phyloP scores from a whole-genome alignment of 306 rosid genomes.

The Ormosia emarginata region DNA sequence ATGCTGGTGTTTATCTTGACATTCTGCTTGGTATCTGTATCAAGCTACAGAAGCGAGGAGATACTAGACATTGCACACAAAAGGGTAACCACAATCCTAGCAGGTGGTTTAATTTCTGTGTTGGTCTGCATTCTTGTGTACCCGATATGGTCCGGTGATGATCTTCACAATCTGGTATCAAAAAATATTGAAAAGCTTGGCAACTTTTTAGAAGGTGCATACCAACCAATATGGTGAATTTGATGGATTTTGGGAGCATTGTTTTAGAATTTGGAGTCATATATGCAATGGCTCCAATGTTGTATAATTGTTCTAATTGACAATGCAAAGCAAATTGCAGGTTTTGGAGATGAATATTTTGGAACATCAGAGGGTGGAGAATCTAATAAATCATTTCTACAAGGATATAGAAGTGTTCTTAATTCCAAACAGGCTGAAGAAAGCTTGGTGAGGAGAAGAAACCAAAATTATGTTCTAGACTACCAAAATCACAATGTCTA shows the following conservation, averaged over 20 bases:
- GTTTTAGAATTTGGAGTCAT: not conserved
- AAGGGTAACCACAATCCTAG: conserved; percentile 35
- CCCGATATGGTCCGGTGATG: conserved; percentile 53
- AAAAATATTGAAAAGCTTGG: conserved; percentile 40
- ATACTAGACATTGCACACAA: conserved; percentile 32
- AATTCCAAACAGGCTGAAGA: conserved; percentile 48
- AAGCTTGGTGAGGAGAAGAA: conserved; percentile 27
- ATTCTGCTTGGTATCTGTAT: conserved; percentile 43
- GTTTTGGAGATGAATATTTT: conserved; percentile 40
- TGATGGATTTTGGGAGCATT: not conserved
- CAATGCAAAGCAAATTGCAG: conserved; percentile 14
- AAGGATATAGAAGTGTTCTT: conserved; percentile 46
- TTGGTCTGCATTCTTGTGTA: conserved; percentile 32
- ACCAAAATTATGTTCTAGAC: not conserved
- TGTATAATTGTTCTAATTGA: not conserved
- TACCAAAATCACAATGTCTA: not conserved
- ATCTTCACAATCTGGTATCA: conserved; percentile 44
- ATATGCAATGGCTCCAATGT: not conserved
- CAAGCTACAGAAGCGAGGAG: conserved; percentile 32
- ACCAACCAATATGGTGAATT: not conserved
- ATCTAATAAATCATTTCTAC: conserved; percentile 16
- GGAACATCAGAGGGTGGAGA: not conserved
- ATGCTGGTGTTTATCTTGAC: conserved; percentile 48
- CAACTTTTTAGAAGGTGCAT: conserved; percentile 37
- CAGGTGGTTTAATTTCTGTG: conserved; percentile 31